These are phyloP conservation scores for Theobroma grandiflorum DNA, from an alignment of 441 rosid genomes.

Conservation along the genomic window DNA sequence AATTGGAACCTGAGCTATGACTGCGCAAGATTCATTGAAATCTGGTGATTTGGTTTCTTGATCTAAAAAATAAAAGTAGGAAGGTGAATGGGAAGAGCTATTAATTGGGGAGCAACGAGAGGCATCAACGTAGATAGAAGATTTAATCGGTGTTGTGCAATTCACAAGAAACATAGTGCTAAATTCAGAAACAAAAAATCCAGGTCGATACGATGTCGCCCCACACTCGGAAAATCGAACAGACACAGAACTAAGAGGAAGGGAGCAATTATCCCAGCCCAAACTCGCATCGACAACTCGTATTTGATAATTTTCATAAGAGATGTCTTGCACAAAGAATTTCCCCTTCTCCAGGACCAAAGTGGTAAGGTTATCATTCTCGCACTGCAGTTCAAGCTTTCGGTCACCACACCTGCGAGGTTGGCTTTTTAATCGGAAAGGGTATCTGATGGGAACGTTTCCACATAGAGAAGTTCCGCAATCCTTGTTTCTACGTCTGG, in stretches of 20 bases:
- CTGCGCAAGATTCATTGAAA: not conserved
- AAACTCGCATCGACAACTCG: not conserved
- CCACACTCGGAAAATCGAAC: not conserved
- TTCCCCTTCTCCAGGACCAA: not conserved
- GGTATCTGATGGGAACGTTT: not conserved
- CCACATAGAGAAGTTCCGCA: not conserved
- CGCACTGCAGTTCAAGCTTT: not conserved
- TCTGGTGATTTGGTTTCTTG: not conserved
- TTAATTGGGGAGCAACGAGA: not conserved
- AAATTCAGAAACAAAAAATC: not conserved
- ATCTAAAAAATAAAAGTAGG: constrained; percentile 7
- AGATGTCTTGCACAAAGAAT: not conserved
- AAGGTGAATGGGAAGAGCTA: not conserved
- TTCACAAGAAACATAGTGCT: not conserved
- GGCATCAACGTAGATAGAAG: not conserved
- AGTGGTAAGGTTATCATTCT: not conserved
- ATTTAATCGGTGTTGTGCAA: not conserved
- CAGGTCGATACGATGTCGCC: too few species aligned
- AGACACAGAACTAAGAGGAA: not conserved
- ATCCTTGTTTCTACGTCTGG: not conserved
- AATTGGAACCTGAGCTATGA: not conserved
- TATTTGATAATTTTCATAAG: not conserved
- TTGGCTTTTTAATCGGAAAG: constrained; percentile 2
- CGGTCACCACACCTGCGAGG: not conserved
- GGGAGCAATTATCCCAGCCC: not conserved